Evolutionary conservation across 768 basidiomycete genomes (phyloP), one percentile per base, ranked within the genome.

Genomic region (Coprinopsis strossmayeri): DNA sequence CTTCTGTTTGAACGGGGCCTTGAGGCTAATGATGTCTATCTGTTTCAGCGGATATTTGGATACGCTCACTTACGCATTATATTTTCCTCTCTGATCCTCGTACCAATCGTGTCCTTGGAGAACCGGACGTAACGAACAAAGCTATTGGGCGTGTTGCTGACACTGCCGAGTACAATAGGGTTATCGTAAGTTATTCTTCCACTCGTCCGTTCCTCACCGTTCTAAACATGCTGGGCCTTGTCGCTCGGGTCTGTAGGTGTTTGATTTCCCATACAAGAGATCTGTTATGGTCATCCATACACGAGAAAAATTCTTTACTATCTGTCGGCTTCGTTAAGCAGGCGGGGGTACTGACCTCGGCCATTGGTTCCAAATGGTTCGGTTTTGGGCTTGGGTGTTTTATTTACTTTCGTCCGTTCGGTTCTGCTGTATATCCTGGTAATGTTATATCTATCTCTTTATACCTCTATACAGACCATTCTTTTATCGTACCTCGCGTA

Each of bases 11-110:
- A 32, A n/a, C n/a, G n/a, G n/a, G n/a, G n/a, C n/a, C n/a, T n/a
- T 38, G 43, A 18, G 30, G 15, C 23, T 25, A 17, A 20, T 21
- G 5, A 35, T 44, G 10, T 9, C 13, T 37, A 25, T 21, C 49
- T 23, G 52, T 41, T 47, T n/a, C n/a, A 69, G 67, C 59, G 45
- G 65, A 61, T 49, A 61, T 64, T 26, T 70, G 64, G 64, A 54
- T 68, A 26, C 59, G 65, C 4, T 62, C 67, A 10, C 54, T 74
- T 37, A 58, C 61, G 15, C 76, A 77, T 53, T 70, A 65, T 49
- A 54, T 65, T 30, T 74, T 77, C 59, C 64, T 76, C 5, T 60
- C 61, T 0, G 76, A 77, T 23, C 62, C 69, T 1, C 62, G 76
- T 34, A 71, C 73, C 1, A 55, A 65, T n/a, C 59, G 65, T 34